Percentiles rank a stretch among this genome's conserved stretches.
Conservation (phyloP, 495 filamentous ascomycete genomes). For the Xanthoparmelia taractica region DNA sequence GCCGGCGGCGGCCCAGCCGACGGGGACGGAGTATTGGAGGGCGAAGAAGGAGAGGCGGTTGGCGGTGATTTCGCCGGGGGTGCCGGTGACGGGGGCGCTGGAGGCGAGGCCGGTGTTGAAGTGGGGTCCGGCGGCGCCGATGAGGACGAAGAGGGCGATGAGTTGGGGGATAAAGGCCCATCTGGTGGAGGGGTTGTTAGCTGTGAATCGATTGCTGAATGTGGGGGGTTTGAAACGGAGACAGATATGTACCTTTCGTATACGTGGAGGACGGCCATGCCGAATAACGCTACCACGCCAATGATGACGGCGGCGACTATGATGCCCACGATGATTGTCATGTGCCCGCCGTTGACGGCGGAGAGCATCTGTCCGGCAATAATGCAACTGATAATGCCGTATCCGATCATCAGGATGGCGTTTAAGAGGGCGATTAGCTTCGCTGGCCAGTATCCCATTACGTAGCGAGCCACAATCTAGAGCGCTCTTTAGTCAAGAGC, state of each 20-base stretch:
- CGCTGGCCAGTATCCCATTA: conserved; percentile 72
- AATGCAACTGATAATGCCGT: conserved; percentile 54
- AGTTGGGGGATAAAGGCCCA: conserved; percentile 59
- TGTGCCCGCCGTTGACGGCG: conserved; percentile 45
- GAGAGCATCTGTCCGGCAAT: conserved; percentile 50
- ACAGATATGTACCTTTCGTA: conserved; percentile 49
- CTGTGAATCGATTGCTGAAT: background rate
- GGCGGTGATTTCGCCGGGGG: conserved; percentile 39
- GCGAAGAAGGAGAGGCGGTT: conserved; percentile 60
- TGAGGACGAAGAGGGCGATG: conserved; percentile 55
- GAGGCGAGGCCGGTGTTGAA: conserved; percentile 50
- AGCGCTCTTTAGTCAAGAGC: background rate
- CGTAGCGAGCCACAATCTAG: conserved; percentile 45
- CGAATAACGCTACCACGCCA: conserved; percentile 60
- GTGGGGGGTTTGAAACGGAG: background rate
- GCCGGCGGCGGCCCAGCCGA: conserved; percentile 46
- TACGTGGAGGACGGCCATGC: conserved; percentile 62
- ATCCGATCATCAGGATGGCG: conserved; percentile 59
- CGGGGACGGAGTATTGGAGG: conserved; percentile 46
- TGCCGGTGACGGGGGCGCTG: conserved; percentile 21
- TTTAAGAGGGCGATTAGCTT: conserved; percentile 62
- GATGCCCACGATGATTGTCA: conserved; percentile 62
- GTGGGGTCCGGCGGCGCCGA: conserved; percentile 56
- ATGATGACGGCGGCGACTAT: conserved; percentile 55
- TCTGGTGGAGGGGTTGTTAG: background rate